Evolutionary conservation across 2,329 filamentous ascomycete species (phyloP).

Genomic region (Ceratocystis destructans): DNA sequence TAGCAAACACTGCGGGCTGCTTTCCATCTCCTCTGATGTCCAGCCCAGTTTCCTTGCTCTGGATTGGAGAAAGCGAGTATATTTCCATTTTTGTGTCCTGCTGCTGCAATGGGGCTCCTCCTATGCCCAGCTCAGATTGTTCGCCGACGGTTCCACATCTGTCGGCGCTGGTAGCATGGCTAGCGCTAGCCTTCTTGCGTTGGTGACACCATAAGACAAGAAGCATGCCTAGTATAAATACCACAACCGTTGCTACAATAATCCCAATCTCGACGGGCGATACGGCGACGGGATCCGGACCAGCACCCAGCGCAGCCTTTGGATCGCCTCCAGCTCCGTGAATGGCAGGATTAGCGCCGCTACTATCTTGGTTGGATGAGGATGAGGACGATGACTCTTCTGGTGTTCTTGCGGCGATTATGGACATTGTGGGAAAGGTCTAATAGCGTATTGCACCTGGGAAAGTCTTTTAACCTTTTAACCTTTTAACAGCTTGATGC

Average conservation of each 20-base stretch:
- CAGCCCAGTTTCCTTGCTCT: slow-evolving; percentile 10
- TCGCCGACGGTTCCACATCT: background rate
- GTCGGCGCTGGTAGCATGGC: background rate
- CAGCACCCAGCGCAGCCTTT: slow-evolving; percentile 17
- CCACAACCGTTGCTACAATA: slow-evolving; percentile 17
- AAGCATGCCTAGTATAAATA: slow-evolving; percentile 15
- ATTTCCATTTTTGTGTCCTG: slow-evolving; percentile 4
- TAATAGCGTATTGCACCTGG: background rate
- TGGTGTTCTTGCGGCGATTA: background rate
- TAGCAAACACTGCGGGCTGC: background rate
- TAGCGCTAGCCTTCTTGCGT: slow-evolving; percentile 11
- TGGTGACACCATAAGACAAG: slow-evolving; percentile 18
- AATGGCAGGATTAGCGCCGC: slow-evolving; percentile 18
- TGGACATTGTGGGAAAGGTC: background rate
- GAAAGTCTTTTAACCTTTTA: background rate
- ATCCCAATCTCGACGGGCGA: slow-evolving; percentile 17
- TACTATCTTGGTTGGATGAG: slow-evolving; percentile 8
- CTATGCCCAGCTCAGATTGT: background rate
- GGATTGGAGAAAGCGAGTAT: slow-evolving; percentile 4
- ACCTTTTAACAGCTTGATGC: background rate
- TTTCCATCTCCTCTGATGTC: background rate
- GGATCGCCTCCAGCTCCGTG: slow-evolving; percentile 18
- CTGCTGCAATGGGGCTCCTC: slow-evolving; percentile 7
- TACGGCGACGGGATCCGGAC: slow-evolving; percentile 12
- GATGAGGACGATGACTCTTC: background rate